phyloP scores from a whole-genome alignment of 225 moss, liverwort and hornwort genomes.

The Physcomitrium patens region DNA sequence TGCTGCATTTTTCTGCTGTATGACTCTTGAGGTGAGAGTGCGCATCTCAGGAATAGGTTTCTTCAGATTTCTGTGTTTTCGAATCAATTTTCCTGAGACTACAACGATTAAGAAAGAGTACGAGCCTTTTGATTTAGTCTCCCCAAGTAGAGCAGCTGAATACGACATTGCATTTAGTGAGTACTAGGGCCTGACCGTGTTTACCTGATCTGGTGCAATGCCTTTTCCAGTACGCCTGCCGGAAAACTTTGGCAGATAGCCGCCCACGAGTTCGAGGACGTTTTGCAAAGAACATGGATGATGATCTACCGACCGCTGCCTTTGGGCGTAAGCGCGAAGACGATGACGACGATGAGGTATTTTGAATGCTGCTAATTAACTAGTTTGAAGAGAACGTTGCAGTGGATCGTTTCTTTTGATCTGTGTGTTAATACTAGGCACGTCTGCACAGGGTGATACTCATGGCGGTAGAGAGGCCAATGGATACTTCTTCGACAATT shows the following conservation, averaged over 20 bases:
- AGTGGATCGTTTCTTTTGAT: not conserved
- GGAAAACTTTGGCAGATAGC: conserved; percentile 93
- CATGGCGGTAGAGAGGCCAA: conserved; percentile 61
- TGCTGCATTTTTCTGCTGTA: not conserved
- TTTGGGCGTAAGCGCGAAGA: conserved; percentile 72
- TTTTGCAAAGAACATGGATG: conserved; percentile 91
- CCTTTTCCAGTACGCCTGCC: conserved; percentile 78
- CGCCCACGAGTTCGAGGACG: conserved; percentile 90
- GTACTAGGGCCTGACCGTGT: not conserved
- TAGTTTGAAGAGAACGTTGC: not conserved
- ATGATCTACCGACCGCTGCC: conserved; percentile 59
- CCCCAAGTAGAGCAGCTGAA: conserved; percentile 3
- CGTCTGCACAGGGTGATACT: conserved; percentile 61
- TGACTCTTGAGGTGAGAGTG: not conserved
- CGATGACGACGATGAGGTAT: conserved; percentile 88
- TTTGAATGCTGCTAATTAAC: not conserved
- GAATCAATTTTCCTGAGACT: not conserved
- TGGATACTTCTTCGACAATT: conserved; percentile 68
- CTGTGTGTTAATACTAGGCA: conserved; percentile 12
- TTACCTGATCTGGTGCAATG: conserved; percentile 5
- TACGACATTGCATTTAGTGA: not conserved
- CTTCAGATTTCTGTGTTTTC: not conserved
- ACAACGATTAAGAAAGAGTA: not conserved
- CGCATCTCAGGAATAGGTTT: not conserved
- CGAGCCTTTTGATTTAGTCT: not conserved